A percentile compares a stretch with the other conserved stretches of the same genome.
phyloP scores from a whole-genome alignment of 352 stramenopile species.

The Pythium pectinolyticum region DNA sequence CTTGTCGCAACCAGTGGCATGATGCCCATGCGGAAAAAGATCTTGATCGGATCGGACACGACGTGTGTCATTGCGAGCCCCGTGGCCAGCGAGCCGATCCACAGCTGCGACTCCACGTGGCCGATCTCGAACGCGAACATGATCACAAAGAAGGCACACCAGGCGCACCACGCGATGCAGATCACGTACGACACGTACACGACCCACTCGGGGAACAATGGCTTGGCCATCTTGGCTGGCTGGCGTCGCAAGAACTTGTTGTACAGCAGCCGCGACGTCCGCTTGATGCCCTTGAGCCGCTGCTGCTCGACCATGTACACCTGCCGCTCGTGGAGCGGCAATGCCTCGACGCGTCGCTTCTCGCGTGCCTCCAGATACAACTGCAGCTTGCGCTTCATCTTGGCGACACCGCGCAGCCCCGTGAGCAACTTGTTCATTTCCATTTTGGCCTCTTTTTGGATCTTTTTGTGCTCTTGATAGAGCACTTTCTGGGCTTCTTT shows the following conservation, averaged over 20 bases:
- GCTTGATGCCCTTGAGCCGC: conserved; percentile 59
- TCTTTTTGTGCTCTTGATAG: conserved; percentile 32
- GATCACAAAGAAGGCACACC: conserved; percentile 67
- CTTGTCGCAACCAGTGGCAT: conserved; percentile 62
- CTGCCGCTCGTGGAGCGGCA: conserved; percentile 64
- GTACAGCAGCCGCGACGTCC: conserved; percentile 70
- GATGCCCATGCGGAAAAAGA: conserved; percentile 71
- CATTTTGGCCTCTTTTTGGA: conserved; percentile 37
- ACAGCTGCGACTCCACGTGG: conserved; percentile 56
- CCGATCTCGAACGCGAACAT: conserved; percentile 73
- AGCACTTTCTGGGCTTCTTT: conserved; percentile 41
- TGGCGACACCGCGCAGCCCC: conserved; percentile 45
- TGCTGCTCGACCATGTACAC: conserved; percentile 59
- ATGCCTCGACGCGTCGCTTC: conserved; percentile 33
- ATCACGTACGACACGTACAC: conserved; percentile 71
- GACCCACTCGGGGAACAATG: conserved; percentile 74
- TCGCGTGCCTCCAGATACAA: conserved; percentile 47
- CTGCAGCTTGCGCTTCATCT: conserved; percentile 60
- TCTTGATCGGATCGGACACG: conserved; percentile 64
- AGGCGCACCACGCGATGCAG: conserved; percentile 50
- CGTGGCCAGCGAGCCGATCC: conserved; percentile 56
- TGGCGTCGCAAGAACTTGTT: conserved; percentile 64
- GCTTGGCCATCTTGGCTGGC: conserved; percentile 45
- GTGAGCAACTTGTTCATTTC: conserved; percentile 47
- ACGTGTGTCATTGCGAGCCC: conserved; percentile 59